phyloP scores from a whole-genome alignment of 176 grass and related monocot species.

The Phragmites australis region DNA sequence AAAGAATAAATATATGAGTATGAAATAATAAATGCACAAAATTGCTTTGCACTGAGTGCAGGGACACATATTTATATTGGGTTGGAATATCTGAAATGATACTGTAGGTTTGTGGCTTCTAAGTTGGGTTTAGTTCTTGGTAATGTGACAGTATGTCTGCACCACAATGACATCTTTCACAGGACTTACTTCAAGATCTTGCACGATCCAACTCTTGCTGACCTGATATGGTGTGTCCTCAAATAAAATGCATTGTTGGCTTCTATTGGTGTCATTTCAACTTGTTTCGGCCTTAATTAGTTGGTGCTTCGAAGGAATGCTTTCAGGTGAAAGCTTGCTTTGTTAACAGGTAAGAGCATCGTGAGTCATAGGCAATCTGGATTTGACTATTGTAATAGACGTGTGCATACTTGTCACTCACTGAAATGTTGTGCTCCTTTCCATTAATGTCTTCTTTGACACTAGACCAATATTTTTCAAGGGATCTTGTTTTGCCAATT shows the following conservation, averaged over 20 bases:
- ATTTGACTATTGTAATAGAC: conserved; percentile 21
- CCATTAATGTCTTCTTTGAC: not conserved
- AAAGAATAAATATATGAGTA: not conserved
- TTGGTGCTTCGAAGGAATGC: conserved; percentile 17
- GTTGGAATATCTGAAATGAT: not conserved
- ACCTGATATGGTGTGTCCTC: not conserved
- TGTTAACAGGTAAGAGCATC: conserved; percentile 32
- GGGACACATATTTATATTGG: not conserved
- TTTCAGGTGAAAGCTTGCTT: conserved; percentile 41
- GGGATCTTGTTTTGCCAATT: conserved; percentile 3
- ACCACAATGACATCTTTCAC: conserved; percentile 17
- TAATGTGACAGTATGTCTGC: not conserved
- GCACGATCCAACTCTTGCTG: conserved; percentile 20
- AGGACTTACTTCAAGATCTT: not conserved
- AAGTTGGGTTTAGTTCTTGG: not conserved
- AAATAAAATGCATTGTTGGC: not conserved
- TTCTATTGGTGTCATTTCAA: conserved; percentile 16
- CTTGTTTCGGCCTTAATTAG: not conserved
- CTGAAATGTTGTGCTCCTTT: conserved; percentile 22
- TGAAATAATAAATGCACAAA: not conserved
- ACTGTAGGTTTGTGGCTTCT: not conserved
- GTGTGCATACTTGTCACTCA: not conserved
- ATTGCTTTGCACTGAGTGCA: not conserved
- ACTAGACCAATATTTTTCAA: not conserved
- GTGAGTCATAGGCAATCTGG: conserved; percentile 38